Percentiles rank a stretch among this genome's conserved stretches.
phyloP scores from a whole-genome alignment of 2,329 filamentous ascomycete species.

The Fusarium sp. region DNA sequence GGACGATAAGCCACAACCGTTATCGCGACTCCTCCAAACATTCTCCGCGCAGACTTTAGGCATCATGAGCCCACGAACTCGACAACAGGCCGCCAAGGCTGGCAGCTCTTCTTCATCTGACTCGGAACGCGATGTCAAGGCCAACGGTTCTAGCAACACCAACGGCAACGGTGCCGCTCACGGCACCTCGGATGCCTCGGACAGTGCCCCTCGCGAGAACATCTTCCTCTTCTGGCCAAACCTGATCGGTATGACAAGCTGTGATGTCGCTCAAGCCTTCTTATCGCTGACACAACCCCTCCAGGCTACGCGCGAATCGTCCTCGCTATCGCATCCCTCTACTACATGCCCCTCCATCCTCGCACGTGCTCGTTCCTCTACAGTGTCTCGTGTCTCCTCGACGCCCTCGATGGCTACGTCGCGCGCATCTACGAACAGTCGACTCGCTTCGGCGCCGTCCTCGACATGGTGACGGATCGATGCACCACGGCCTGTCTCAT shows the following conservation, averaged over 20 bases:
- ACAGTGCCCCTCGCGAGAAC: conserved; percentile 69
- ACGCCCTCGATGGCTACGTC: conserved; percentile 95
- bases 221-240: conserved; percentile 87
- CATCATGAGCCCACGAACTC: conserved; percentile 55
- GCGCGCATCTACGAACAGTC: conserved; percentile 85
- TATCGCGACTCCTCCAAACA: conserved; percentile 29
- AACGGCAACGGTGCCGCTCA: conserved; percentile 58
- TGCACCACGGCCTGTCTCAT: conserved; percentile 96
- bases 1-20: conserved; percentile 41
- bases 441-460: conserved; percentile 93
- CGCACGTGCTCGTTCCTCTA: conserved; percentile 93
- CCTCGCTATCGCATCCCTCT: conserved; percentile 89
- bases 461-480: conserved; percentile 99
- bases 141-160: conserved; percentile 53
- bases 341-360: conserved; percentile 99
- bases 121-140: conserved; percentile 44
- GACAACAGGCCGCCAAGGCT: conserved; percentile 54
- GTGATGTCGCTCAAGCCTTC: not conserved
- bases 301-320: conserved; percentile 82
- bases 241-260: conserved; percentile 73
- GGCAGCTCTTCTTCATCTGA: conserved; percentile 44
- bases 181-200: conserved; percentile 50
- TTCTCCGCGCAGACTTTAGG: conserved; percentile 1
- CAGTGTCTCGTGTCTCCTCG: conserved; percentile 92
- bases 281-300: conserved; percentile 27